Base-by-base conservation (phyloP, 2,329 filamentous ascomycete genomes). In the Alternaria arbusti region DNA sequence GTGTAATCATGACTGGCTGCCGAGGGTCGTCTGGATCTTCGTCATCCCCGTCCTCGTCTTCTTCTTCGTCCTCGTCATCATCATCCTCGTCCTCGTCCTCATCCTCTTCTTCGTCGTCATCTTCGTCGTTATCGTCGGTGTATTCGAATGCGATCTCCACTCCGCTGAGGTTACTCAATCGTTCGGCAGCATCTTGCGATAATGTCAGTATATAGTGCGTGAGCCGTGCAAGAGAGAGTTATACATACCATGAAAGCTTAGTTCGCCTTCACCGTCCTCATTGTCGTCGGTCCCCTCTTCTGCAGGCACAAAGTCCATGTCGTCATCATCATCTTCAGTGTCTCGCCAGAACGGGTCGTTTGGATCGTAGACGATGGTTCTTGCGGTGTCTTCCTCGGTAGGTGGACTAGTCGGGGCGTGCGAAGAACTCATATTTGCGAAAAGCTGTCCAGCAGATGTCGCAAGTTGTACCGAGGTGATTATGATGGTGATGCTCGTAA, bases 271-370 rank as follows among this genome's bases (percentile, higher is more conserved):
- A 9, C 75, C 79, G n/a, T 80, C 78, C 9, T 82, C 80, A 11
- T 77, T 77, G 15, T 78, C 72, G 23, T 81, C 79, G 54, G 71
- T 79, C 13, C 77, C 77, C 62, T 82, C 81, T 60, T 80, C 74
- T 49, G 82, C 78, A 26, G 81, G 79, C 70, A 84, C 79, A 76
- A 82, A 84, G 66, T 86, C 84, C 81, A 85, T 84, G 78, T 86
- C 84, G 79, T 84, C 82, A 68, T 79, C 79, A 59, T 79, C 78
- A 45, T 73, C 71, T 43, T 75, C 72, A 44, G 67, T 74, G 60
- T 78, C 75, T 56, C 71, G 70, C 77, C 74, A 78, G 57, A 78
- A 76, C 32, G 74, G 73, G 25, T 77, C 77, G 44, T 59, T 72
- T 10, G 74, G 76, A 55, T 78, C 74, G 70, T 78, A 78, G 5